Percentiles rank a stretch among this genome's conserved stretches.
phyloP scores from a whole-genome alignment of 768 basidiomycete species.

The Tricholoma matsutake region DNA sequence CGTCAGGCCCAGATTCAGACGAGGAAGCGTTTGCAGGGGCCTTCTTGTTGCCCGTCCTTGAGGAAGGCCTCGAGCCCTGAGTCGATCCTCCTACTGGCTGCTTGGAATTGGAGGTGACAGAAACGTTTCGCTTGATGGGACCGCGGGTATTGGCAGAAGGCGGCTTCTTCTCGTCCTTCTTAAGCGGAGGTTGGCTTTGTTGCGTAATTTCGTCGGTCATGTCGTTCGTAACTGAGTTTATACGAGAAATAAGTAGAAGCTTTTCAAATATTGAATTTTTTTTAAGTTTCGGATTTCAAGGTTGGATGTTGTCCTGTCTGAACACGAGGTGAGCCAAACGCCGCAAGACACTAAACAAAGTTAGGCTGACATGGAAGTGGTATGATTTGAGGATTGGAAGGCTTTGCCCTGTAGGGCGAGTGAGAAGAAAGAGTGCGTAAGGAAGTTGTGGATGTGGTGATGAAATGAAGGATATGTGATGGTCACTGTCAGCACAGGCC shows the following conservation, averaged over 20 bases:
- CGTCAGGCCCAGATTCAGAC: slow-evolving; percentile 71
- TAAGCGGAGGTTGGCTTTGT: slow-evolving; percentile 51
- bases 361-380: slow-evolving; percentile 14
- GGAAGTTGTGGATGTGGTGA: slow-evolving; percentile 41
- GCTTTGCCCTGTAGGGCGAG: slow-evolving; percentile 91
- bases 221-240: slow-evolving; percentile 69
- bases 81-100: slow-evolving; percentile 39
- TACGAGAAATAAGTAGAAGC: slow-evolving; percentile 38
- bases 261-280: slow-evolving; percentile 53
- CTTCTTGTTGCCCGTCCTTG: slow-evolving; percentile 67
- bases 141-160: slow-evolving; percentile 48
- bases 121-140: slow-evolving; percentile 52
- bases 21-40: slow-evolving; percentile 35
- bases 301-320: slow-evolving; percentile 30
- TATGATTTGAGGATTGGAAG: slow-evolving; percentile 12
- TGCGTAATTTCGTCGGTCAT: slow-evolving; percentile 81
- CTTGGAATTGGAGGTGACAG: slow-evolving; percentile 45
- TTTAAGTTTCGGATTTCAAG: slow-evolving; percentile 31
- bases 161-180: slow-evolving; percentile 70
- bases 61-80: slow-evolving; percentile 56
- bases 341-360: neutral
- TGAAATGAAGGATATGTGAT: slow-evolving; percentile 49
- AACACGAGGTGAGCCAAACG: slow-evolving; percentile 12
- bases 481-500: slow-evolving; percentile 20
- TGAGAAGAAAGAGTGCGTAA: slow-evolving; percentile 61